Evolutionary conservation across 2,329 filamentous ascomycete species (phyloP).

Genomic region (Akanthomyces muscarius): DNA sequence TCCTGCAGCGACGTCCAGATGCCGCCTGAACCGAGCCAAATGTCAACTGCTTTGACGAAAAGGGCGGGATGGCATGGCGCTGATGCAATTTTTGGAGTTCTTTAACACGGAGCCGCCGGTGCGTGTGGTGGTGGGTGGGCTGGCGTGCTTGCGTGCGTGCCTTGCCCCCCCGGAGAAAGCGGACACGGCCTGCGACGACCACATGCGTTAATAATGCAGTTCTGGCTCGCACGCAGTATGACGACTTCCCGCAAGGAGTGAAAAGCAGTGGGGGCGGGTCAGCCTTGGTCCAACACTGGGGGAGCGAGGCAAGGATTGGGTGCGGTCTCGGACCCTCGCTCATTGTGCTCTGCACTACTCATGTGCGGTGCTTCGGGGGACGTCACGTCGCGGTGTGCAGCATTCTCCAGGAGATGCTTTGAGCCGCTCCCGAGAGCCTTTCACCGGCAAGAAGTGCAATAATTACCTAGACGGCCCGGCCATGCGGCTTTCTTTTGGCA

Average conservation of each 20-base stretch:
- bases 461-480: neutral
- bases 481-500: neutral
- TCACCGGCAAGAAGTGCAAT: neutral
- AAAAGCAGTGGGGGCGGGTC: neutral
- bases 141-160: neutral
- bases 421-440: neutral
- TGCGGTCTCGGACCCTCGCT: conserved; percentile 1
- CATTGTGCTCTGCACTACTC: neutral
- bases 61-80: no score
- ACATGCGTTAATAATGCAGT: neutral
- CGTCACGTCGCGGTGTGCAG: neutral
- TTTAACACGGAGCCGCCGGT: neutral
- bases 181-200: neutral
- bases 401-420: no score
- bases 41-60: neutral
- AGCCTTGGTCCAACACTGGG: neutral
- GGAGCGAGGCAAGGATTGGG: neutral
- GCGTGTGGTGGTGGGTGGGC: neutral
- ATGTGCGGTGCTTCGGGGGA: neutral
- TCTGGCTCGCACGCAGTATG: neutral
- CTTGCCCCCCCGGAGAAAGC: neutral
- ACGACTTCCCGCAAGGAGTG: neutral
- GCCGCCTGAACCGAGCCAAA: neutral
- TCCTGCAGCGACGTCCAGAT: neutral
- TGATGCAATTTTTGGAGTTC: neutral